These are phyloP conservation scores for Wickerhamomyces alni DNA, from an alignment of 805 yeast species.

Conservation along the genomic window DNA sequence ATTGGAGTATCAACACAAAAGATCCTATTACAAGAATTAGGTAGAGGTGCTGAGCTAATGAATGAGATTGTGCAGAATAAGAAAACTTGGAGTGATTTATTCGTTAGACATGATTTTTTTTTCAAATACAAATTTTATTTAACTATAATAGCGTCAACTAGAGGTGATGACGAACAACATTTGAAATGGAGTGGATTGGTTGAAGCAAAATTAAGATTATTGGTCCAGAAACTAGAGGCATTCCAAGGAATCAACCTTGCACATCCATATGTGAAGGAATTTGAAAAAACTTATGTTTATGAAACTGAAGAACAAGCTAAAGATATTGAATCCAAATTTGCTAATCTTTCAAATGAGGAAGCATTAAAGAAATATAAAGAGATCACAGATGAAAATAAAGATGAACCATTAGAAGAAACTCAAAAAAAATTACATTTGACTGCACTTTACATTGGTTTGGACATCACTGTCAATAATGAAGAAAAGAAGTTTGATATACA, in stretches of 20 bases:
- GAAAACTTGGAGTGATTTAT: constrained; percentile 68
- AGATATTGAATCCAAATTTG: constrained; percentile 55
- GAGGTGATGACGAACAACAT: constrained; percentile 73
- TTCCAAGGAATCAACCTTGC: constrained; percentile 73
- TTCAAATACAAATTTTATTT: constrained; percentile 79
- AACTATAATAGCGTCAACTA: constrained; percentile 73
- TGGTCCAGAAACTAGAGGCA: constrained; percentile 80
- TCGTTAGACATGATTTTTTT: constrained; percentile 78
- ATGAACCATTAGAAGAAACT: constrained; percentile 27
- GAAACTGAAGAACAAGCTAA: constrained; percentile 48
- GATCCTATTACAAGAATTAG: constrained; percentile 72
- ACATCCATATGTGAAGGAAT: constrained; percentile 83
- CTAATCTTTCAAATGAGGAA: constrained; percentile 50
- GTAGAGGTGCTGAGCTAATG: constrained; percentile 68
- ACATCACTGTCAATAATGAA: constrained; percentile 30
- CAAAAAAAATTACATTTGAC: constrained; percentile 50
- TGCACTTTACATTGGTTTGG: constrained; percentile 76
- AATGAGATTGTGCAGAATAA: constrained; percentile 59
- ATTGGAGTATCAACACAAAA: constrained; percentile 84
- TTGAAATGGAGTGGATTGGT: constrained; percentile 89
- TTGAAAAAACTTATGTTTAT: constrained; percentile 48
- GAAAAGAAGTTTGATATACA: constrained; percentile 74
- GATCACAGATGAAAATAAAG: constrained; percentile 31
- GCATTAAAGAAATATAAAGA: constrained; percentile 28
- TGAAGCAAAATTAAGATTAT: constrained; percentile 75